Conservation (phyloP, 2,329 filamentous ascomycete genomes). For the Colletotrichum orbiculare region DNA sequence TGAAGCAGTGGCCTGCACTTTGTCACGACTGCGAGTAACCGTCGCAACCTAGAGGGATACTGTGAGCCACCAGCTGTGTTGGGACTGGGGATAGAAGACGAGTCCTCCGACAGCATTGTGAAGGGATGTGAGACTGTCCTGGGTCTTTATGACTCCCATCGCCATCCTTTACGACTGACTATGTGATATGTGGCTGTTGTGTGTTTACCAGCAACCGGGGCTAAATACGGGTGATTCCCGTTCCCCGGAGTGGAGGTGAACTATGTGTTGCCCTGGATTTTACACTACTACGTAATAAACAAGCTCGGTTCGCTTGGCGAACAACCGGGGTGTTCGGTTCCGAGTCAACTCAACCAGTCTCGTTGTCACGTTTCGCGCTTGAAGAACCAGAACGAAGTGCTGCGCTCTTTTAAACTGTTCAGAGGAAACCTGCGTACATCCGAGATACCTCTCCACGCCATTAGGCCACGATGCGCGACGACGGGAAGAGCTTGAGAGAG, state of each 20-base stretch:
- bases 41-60: slow-evolving; percentile 19
- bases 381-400: too few relatives aligned
- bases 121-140: too few relatives aligned
- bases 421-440: too few relatives aligned
- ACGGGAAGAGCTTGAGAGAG: too few relatives aligned
- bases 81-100: neutral
- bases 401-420: too few relatives aligned
- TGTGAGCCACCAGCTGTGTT: neutral
- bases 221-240: slow-evolving; percentile 2
- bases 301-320: slow-evolving; percentile 19
- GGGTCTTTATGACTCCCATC: too few relatives aligned
- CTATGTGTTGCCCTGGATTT: slow-evolving; percentile 11
- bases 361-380: too few relatives aligned
- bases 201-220: neutral
- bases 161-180: too few relatives aligned
- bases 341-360: neutral
- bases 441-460: too few relatives aligned
- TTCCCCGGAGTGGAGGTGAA: slow-evolving; percentile 22
- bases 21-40: slow-evolving; percentile 31
- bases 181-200: neutral
- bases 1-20: neutral
- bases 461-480: too few relatives aligned
- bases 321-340: neutral
- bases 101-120: too few relatives aligned
- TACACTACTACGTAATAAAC: neutral